These are phyloP conservation scores for Dovyalis caffra DNA, from an alignment of 345 rosid species.

Conservation along the genomic window DNA sequence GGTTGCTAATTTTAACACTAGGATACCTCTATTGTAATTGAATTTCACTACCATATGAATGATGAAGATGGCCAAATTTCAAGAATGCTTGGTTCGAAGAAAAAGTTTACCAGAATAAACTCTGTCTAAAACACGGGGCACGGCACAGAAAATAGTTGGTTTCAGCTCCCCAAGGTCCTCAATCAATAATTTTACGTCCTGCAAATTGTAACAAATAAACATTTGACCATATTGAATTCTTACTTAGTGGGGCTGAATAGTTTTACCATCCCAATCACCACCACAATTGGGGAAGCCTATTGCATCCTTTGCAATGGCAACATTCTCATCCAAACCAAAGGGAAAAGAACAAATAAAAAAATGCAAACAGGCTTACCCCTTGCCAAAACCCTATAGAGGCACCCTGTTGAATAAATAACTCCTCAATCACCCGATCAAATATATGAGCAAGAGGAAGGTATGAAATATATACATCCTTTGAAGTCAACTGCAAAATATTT, in stretches of 20 bases:
- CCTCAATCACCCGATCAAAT: conserved; percentile 92
- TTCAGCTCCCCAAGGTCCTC: conserved; percentile 90
- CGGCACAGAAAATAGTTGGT: conserved; percentile 93
- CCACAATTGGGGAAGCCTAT: not conserved
- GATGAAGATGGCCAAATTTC: not conserved
- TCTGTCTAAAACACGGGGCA: conserved; percentile 94
- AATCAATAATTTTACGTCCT: conserved; percentile 86
- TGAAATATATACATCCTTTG: conserved; percentile 74
- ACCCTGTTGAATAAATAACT: conserved; percentile 66
- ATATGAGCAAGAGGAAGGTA: conserved; percentile 98
- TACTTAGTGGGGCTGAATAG: not conserved
- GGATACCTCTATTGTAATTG: not conserved
- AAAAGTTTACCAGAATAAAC: conserved; percentile 60
- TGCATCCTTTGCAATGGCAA: not conserved
- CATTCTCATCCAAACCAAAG: not conserved
- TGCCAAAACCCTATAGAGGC: conserved; percentile 95
- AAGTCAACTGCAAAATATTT: conserved; percentile 53
- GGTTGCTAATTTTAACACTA: not conserved
- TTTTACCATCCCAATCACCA: not conserved
- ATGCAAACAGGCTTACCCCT: conserved; percentile 62
- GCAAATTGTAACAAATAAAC: conserved; percentile 20
- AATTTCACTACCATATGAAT: not conserved
- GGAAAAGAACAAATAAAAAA: not conserved
- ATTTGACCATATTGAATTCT: conserved; percentile 5
- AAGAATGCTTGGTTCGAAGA: not conserved